Conservation (phyloP, 2,329 filamentous ascomycete species). For the Fusarium sp. region DNA sequence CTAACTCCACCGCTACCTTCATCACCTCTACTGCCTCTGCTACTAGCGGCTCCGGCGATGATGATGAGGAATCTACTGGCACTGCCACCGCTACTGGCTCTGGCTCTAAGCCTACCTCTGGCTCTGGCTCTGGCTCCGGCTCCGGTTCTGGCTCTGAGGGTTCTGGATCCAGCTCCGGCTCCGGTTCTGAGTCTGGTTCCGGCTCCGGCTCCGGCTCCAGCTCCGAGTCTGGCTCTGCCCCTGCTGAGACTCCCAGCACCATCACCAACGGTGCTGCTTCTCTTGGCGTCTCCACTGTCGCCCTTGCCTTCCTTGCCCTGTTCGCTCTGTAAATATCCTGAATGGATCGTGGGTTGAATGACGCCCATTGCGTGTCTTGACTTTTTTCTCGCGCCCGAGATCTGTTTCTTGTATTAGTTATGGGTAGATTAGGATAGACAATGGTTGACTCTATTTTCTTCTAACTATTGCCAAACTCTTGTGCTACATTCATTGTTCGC, state of each 20-base stretch:
- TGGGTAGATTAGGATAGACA: conserved; percentile 46
- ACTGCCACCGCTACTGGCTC: conserved; percentile 18
- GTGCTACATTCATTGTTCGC: neutral
- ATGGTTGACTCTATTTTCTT: conserved; percentile 34
- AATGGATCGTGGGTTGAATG: conserved; percentile 40
- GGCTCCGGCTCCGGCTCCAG: conserved; percentile 26
- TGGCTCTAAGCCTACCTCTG: neutral
- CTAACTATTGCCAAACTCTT: neutral
- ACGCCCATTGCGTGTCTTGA: conserved; percentile 42
- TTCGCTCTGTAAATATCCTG: conserved; percentile 41
- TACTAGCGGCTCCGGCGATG: conserved; percentile 62
- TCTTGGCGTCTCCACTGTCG: conserved; percentile 32
- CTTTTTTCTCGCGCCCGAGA: conserved; percentile 39
- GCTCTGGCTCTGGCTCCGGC: neutral
- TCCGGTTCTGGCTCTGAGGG: neutral
- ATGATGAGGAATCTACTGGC: conserved; percentile 60
- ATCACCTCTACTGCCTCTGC: conserved; percentile 49
- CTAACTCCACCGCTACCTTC: conserved; percentile 52
- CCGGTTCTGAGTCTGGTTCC: conserved; percentile 23
- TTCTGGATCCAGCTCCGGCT: conserved; percentile 14
- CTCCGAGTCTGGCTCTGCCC: conserved; percentile 19
- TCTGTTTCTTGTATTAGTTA: conserved; percentile 44
- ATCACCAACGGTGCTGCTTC: conserved; percentile 27
- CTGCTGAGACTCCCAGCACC: conserved; percentile 33
- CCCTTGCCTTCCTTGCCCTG: conserved; percentile 35